Conservation (phyloP, 1,139 yeast species). For the Pichia sp. region DNA sequence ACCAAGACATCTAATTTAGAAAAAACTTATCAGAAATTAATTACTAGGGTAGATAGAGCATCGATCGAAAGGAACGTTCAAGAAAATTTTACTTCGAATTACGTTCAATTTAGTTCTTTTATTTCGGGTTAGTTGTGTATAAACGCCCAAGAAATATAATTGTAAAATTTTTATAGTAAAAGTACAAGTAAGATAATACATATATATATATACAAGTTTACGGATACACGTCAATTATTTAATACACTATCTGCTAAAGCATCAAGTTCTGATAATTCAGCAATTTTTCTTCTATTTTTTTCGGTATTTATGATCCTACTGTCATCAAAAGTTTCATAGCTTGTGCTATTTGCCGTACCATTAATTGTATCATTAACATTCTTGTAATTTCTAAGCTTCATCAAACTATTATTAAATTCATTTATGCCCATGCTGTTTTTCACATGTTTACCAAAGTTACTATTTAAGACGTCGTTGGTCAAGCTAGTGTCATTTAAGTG, state of each 20-base stretch:
- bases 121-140: constrained; percentile 7
- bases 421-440: neutral
- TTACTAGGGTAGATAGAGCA: constrained; percentile 14
- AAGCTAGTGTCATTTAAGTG: no score
- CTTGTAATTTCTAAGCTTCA: constrained; percentile 4
- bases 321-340: no score
- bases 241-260: constrained; percentile 26
- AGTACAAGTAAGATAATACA: constrained; percentile 1
- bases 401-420: constrained; percentile 8
- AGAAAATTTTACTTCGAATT: constrained; percentile 19
- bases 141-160: neutral
- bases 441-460: neutral
- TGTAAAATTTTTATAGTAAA: neutral
- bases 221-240: constrained; percentile 10
- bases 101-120: constrained; percentile 26
- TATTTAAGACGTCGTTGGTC: no score
- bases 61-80: constrained; percentile 19
- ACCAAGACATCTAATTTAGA: no score
- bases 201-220: constrained; percentile 2
- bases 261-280: constrained; percentile 35
- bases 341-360: neutral
- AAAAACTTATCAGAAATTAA: no score
- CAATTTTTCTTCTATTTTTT: constrained; percentile 10
- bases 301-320: neutral
- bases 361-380: neutral